phyloP scores from a whole-genome alignment of 2,329 filamentous ascomycete species.

The Monosporascus sp. region DNA sequence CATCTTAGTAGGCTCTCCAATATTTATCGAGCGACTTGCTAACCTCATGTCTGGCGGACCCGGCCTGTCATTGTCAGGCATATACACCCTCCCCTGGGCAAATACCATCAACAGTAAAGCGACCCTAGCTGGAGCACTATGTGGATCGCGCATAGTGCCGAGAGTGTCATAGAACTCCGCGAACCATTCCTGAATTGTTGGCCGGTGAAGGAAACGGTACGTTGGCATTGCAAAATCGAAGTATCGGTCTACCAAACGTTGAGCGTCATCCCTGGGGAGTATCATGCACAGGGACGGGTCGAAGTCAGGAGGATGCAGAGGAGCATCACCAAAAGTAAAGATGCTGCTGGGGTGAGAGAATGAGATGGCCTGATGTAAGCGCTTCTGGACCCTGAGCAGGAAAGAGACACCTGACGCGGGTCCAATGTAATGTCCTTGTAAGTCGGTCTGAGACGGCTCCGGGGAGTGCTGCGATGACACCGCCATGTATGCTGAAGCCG shows the following conservation, averaged over 20 bases:
- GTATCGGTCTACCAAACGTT: slow-evolving; percentile 30
- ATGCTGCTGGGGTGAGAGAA: slow-evolving; percentile 37
- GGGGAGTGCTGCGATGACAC: slow-evolving; percentile 34
- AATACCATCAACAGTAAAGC: slow-evolving; percentile 38
- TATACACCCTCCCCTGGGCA: slow-evolving; percentile 38
- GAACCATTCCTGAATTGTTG: slow-evolving; percentile 37
- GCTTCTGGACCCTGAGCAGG: slow-evolving; percentile 43
- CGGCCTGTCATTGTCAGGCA: slow-evolving; percentile 31
- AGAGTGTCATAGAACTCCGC: slow-evolving; percentile 41
- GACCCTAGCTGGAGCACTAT: slow-evolving; percentile 34
- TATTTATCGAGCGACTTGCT: not conserved
- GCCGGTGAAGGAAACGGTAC: slow-evolving; percentile 38
- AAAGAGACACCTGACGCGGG: slow-evolving; percentile 45
- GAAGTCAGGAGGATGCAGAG: slow-evolving; percentile 33
- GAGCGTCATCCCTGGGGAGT: slow-evolving; percentile 25
- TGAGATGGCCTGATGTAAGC: slow-evolving; percentile 36
- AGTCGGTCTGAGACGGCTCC: slow-evolving; percentile 40
- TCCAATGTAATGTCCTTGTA: slow-evolving; percentile 42
- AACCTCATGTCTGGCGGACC: slow-evolving; percentile 9
- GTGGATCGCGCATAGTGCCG: slow-evolving; percentile 32
- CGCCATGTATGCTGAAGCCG: no score
- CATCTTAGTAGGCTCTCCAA: no score
- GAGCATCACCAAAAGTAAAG: slow-evolving; percentile 46
- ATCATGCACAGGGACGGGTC: slow-evolving; percentile 39
- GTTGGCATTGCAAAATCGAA: slow-evolving; percentile 39